A percentile compares a stretch with the other conserved stretches of the same genome.
Evolutionary conservation across 352 stramenopile genomes (phyloP).

Genomic region (Pythium utonaiense): DNA sequence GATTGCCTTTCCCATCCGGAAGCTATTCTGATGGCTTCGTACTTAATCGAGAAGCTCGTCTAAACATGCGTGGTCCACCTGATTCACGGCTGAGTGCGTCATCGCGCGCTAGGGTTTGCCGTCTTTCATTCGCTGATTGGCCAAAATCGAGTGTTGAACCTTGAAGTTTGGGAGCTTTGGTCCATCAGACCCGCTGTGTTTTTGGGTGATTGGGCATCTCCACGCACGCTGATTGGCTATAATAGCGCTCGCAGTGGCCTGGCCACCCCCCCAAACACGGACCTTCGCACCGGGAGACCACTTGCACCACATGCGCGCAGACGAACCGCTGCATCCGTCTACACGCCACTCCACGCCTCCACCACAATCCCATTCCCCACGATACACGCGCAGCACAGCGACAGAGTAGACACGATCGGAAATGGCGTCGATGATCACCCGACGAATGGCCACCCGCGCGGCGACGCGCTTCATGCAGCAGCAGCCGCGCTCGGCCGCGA

Average conservation of each 20-base stretch:
- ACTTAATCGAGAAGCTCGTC: conserved; percentile 2
- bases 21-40: background rate
- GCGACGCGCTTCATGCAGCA: conserved; percentile 13
- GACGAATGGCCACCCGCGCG: conserved; percentile 14
- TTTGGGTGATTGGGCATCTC: conserved; percentile 16
- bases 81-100: conserved; percentile 1
- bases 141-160: conserved; percentile 1
- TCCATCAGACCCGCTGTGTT: conserved; percentile 8
- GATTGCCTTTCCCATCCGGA: background rate
- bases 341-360: background rate
- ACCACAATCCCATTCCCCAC: conserved; percentile 15
- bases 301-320: conserved; percentile 1
- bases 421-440: conserved; percentile 17
- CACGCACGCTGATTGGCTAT: conserved; percentile 7
- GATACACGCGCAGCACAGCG: too few relatives aligned
- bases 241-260: background rate
- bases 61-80: conserved; percentile 5
- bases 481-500: background rate
- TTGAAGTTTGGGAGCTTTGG: conserved; percentile 21
- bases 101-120: background rate
- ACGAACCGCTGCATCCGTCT: conserved; percentile 7
- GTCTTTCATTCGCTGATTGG: conserved; percentile 3
- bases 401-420: background rate
- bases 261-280: background rate
- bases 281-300: background rate